A percentile compares a stretch with the other conserved stretches of the same genome.
phyloP scores from a whole-genome alignment of 352 stramenopile species.

The Blastocystis sp. region DNA sequence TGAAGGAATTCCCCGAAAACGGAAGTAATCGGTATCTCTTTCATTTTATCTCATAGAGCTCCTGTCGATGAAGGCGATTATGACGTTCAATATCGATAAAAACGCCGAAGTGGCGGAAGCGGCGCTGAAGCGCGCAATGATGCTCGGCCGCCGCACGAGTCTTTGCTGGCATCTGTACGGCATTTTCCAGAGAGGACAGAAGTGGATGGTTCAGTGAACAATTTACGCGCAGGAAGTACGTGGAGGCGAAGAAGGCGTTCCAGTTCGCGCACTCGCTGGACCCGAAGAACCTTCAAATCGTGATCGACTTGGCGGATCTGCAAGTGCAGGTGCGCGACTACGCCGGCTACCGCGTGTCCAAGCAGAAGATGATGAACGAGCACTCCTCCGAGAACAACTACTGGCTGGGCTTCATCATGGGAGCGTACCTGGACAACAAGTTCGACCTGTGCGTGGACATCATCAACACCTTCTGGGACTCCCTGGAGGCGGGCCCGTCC shows the following conservation, averaged over 20 bases:
- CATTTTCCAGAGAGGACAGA: constrained; percentile 38
- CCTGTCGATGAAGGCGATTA: constrained; percentile 51
- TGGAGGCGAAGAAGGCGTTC: constrained; percentile 47
- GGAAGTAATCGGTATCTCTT: not conserved
- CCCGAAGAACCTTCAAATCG: constrained; percentile 46
- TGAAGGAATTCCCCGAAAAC: constrained; percentile 51
- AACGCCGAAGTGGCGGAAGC: constrained; percentile 38
- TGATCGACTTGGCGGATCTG: constrained; percentile 53
- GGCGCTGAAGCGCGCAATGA: constrained; percentile 41
- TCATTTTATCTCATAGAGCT: not conserved
- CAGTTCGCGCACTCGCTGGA: constrained; percentile 48
- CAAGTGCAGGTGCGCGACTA: constrained; percentile 47
- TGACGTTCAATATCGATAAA: constrained; percentile 63
- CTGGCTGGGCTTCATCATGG: constrained; percentile 46
- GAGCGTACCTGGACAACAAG: constrained; percentile 8
- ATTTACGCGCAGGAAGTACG: constrained; percentile 22
- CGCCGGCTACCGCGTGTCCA: constrained; percentile 14
- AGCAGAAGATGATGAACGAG: constrained; percentile 28
- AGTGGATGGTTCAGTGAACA: not conserved
- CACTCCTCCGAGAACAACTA: not conserved
- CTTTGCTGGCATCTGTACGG: constrained; percentile 52
- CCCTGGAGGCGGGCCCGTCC: not conserved
- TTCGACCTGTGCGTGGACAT: constrained; percentile 61
- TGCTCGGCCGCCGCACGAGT: constrained; percentile 37
- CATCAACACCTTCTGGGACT: constrained; percentile 29